Evolutionary conservation across 352 stramenopile genomes (phyloP).

Genomic region (Phytophthora meadii): DNA sequence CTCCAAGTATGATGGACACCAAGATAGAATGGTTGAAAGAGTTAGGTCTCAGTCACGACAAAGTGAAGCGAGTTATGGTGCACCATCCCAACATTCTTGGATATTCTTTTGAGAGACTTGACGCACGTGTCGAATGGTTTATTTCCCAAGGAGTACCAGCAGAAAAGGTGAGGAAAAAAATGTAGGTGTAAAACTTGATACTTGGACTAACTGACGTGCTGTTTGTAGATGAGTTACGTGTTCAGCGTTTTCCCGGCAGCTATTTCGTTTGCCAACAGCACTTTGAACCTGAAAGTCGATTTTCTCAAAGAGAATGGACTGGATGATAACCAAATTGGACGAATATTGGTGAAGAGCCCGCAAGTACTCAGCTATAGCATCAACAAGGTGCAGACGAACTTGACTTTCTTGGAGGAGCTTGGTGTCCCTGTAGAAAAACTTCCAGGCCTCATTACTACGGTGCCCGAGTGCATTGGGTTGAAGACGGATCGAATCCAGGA

Average conservation of each 20-base stretch:
- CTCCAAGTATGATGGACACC: conserved; percentile 39
- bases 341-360: conserved; percentile 49
- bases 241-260: conserved; percentile 57
- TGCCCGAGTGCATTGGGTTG: conserved; percentile 53
- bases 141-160: conserved; percentile 39
- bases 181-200: conserved; percentile 1
- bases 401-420: conserved; percentile 35
- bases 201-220: background rate
- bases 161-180: conserved; percentile 31
- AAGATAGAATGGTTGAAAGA: conserved; percentile 49
- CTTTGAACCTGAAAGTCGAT: conserved; percentile 54
- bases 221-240: conserved; percentile 57
- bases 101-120: conserved; percentile 34
- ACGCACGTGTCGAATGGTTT: conserved; percentile 47
- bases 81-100: conserved; percentile 53
- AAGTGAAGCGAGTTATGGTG: conserved; percentile 41
- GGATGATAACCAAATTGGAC: conserved; percentile 40
- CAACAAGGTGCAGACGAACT: conserved; percentile 43
- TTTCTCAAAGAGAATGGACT: conserved; percentile 46
- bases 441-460: conserved; percentile 37
- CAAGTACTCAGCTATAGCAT: conserved; percentile 49
- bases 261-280: conserved; percentile 40
- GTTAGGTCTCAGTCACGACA: conserved; percentile 40
- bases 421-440: conserved; percentile 44
- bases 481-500: conserved; percentile 43